Evolutionary conservation across 2,329 filamentous ascomycete species (phyloP).

Genomic region (Pezicula carpinea): DNA sequence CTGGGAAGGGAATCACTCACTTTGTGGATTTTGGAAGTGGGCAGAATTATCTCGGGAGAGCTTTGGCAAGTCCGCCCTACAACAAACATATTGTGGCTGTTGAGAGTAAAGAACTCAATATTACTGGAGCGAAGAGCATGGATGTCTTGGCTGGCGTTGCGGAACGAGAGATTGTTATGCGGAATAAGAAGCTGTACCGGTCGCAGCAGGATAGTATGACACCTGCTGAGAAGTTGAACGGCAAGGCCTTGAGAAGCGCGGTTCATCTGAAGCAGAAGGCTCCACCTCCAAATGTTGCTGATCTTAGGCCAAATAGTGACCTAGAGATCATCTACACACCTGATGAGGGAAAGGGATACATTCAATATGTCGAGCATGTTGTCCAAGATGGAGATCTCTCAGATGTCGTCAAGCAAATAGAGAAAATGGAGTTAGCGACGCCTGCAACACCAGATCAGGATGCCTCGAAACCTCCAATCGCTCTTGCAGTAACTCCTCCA

Average conservation of each 20-base stretch:
- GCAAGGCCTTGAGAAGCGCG: slow-evolving; percentile 33
- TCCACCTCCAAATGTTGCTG: slow-evolving; percentile 26
- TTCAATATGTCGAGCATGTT: slow-evolving; percentile 73
- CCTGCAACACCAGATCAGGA: slow-evolving; percentile 4
- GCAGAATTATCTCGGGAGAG: slow-evolving; percentile 90
- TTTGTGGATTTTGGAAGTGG: slow-evolving; percentile 95
- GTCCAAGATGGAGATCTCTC: slow-evolving; percentile 70
- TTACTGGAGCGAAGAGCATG: slow-evolving; percentile 76
- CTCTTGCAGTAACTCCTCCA: background rate
- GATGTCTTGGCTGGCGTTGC: slow-evolving; percentile 78
- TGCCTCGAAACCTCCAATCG: background rate
- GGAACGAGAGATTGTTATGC: slow-evolving; percentile 65
- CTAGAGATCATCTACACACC: slow-evolving; percentile 48
- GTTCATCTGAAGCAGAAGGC: slow-evolving; percentile 27
- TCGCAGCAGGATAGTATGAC: slow-evolving; percentile 25
- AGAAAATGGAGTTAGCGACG: slow-evolving; percentile 33
- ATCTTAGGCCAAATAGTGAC: slow-evolving; percentile 47
- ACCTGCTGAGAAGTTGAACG: slow-evolving; percentile 37
- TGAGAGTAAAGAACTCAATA: slow-evolving; percentile 82
- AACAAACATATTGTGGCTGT: slow-evolving; percentile 85
- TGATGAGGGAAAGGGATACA: slow-evolving; percentile 60
- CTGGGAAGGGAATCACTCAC: slow-evolving; percentile 66
- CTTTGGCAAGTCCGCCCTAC: slow-evolving; percentile 80
- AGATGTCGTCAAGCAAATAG: slow-evolving; percentile 60
- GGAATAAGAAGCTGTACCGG: slow-evolving; percentile 78